These are phyloP conservation scores for Trichodelitschia bisporula DNA, from an alignment of 495 filamentous ascomycete genomes.

Conservation along the genomic window DNA sequence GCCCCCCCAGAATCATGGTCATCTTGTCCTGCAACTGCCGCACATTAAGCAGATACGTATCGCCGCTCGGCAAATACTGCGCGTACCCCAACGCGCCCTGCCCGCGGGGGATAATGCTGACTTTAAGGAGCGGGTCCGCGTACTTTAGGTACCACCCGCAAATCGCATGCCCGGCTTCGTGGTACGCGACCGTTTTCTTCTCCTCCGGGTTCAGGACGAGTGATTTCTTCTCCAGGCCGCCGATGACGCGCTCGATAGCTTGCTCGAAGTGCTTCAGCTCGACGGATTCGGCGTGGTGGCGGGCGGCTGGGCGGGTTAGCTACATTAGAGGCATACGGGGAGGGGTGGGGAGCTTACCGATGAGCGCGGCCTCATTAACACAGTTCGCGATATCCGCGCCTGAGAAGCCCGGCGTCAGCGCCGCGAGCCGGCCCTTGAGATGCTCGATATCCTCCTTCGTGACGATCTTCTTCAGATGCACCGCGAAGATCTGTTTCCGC, in stretches of 20 bases:
- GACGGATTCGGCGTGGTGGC: constrained; percentile 48
- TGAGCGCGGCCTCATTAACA: constrained; percentile 88
- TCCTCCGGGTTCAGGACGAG: constrained; percentile 78
- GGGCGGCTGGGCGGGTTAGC: constrained; percentile 43
- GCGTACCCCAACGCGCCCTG: constrained; percentile 86
- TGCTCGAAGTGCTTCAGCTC: constrained; percentile 82
- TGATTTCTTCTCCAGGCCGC: constrained; percentile 88
- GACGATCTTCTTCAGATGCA: constrained; percentile 79
- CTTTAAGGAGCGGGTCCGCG: constrained; percentile 90
- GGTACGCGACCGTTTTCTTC: constrained; percentile 88
- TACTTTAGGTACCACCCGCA: constrained; percentile 97
- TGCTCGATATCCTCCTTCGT: constrained; percentile 74
- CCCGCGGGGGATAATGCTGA: constrained; percentile 92
- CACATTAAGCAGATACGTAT: constrained; percentile 83
- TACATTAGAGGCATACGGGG: too few species aligned
- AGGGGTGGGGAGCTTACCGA: constrained; percentile 47
- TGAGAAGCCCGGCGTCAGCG: constrained; percentile 84
- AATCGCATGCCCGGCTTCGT: constrained; percentile 94
- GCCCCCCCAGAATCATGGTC: constrained; percentile 95
- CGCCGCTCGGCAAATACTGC: constrained; percentile 75
- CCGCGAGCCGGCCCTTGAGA: constrained; percentile 63
- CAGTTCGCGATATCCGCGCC: constrained; percentile 97
- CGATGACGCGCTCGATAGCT: constrained; percentile 91
- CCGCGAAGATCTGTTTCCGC: constrained; percentile 82
- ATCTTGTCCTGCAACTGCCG: constrained; percentile 97